phyloP scores from a whole-genome alignment of 2,329 filamentous ascomycete genomes.

The Trichoderma breve region DNA sequence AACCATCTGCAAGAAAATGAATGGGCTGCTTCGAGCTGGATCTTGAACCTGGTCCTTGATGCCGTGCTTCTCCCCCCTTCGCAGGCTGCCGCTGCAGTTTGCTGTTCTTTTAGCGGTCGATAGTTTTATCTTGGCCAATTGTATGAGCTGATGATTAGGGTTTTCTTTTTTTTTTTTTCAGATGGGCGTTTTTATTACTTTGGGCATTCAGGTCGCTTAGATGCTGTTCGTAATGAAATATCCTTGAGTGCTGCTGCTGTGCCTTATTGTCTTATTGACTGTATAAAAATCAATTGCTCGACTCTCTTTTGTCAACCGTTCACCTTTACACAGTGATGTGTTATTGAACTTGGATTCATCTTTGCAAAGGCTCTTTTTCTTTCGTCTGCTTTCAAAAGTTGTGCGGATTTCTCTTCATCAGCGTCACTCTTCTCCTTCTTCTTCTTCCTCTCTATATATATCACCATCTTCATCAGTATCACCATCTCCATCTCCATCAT shows the following conservation, averaged over 20 bases:
- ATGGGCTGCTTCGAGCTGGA: background rate
- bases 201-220: background rate
- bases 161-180: background rate
- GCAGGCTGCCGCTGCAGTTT: slow-evolving; percentile 2
- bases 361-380: background rate
- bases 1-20: background rate
- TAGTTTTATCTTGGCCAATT: slow-evolving; percentile 3
- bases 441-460: background rate
- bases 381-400: background rate
- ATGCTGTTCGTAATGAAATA: background rate
- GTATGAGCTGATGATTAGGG: background rate
- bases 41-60: background rate
- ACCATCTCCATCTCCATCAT: background rate
- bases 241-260: background rate
- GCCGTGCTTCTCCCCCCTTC: background rate
- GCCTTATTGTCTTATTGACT: background rate
- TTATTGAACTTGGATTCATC: background rate
- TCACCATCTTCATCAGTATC: background rate
- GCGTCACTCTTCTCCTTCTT: background rate
- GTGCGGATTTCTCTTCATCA: background rate
- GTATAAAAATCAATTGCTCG: slow-evolving; percentile 1
- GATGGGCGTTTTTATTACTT: background rate
- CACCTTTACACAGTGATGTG: background rate
- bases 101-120: background rate
- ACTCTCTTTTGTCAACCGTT: background rate